A percentile compares a stretch with the other conserved stretches of the same genome.
Evolutionary conservation across 176 grass and related monocot genomes (phyloP).

Genomic region (Bonia amplexicaulis): DNA sequence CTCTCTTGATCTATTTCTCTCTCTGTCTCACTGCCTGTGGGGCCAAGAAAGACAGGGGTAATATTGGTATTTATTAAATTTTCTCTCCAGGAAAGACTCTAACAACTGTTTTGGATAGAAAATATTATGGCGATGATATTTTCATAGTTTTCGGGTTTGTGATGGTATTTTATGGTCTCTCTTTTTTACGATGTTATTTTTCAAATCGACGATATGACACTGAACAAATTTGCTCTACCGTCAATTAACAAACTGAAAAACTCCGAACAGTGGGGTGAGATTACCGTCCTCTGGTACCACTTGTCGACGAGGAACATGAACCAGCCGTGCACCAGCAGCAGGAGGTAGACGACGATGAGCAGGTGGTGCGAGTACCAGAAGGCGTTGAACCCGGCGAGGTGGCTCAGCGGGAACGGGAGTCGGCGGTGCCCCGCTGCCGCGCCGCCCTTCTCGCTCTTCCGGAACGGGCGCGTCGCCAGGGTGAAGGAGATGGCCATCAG

Average conservation of each 20-base stretch:
- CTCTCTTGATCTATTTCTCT: no score
- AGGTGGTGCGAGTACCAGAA: conserved; percentile 99
- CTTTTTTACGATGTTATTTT: no score
- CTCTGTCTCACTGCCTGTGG: no score
- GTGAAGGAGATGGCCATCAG: conserved; percentile 76
- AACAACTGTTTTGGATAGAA: no score
- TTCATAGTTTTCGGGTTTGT: no score
- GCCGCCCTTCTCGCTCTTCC: neutral
- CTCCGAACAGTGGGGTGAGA: neutral
- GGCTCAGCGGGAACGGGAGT: conserved; percentile 27
- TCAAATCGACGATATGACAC: no score
- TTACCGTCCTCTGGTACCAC: conserved; percentile 81
- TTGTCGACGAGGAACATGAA: conserved; percentile 64
- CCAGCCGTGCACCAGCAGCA: conserved; percentile 75
- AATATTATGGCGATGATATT: no score
- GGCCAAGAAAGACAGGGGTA: no score
- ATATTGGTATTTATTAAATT: no score
- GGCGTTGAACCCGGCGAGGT: conserved; percentile 92
- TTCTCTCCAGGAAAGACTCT: no score
- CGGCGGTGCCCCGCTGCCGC: conserved; percentile 17
- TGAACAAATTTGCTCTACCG: neutral
- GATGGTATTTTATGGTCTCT: no score
- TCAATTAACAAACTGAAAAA: neutral
- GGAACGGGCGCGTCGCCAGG: conserved; percentile 81
- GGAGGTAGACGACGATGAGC: conserved; percentile 79